phyloP scores from a whole-genome alignment of 2,329 filamentous ascomycete genomes.

The Lasiodiplodia gonubiensis region DNA sequence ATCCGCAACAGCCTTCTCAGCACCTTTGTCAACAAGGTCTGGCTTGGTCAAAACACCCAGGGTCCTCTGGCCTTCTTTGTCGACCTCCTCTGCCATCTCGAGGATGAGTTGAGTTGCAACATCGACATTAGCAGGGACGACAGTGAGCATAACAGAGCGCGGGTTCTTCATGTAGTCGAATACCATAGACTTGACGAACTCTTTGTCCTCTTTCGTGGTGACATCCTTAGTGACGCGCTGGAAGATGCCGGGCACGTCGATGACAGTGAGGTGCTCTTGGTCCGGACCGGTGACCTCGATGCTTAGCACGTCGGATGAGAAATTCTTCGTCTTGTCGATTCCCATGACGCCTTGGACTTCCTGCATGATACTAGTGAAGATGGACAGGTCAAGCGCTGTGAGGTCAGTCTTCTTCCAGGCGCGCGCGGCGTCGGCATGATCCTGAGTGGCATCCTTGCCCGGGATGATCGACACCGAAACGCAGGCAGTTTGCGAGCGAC shows the following conservation, averaged over 20 bases:
- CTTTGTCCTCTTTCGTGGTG: conserved; percentile 36
- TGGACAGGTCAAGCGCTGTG: conserved; percentile 30
- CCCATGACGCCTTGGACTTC: conserved; percentile 59
- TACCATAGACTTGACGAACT: conserved; percentile 37
- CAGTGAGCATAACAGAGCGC: conserved; percentile 41
- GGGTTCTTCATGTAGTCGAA: conserved; percentile 38
- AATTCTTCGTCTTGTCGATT: conserved; percentile 35
- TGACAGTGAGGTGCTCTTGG: conserved; percentile 49
- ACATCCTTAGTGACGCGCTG: conserved; percentile 36
- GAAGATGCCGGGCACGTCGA: conserved; percentile 56
- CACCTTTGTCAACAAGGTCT: conserved; percentile 43
- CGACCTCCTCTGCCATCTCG: conserved; percentile 45
- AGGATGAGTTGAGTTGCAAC: conserved; percentile 55
- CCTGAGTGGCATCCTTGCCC: conserved; percentile 33
- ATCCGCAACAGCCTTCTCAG: conserved; percentile 47
- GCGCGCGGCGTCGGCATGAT: conserved; percentile 33
- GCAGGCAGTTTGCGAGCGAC: conserved; percentile 34
- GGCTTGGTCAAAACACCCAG: conserved; percentile 48
- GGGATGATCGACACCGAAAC: conserved; percentile 49
- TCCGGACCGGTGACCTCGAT: conserved; percentile 52
- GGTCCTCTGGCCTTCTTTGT: conserved; percentile 41
- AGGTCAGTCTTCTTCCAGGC: conserved; percentile 36
- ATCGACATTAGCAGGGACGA: conserved; percentile 44
- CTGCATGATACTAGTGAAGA: conserved; percentile 32
- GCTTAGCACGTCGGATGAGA: conserved; percentile 50